These are phyloP conservation scores for Nakazawaea holstii DNA, from an alignment of 805 yeast genomes.

Conservation along the genomic window DNA sequence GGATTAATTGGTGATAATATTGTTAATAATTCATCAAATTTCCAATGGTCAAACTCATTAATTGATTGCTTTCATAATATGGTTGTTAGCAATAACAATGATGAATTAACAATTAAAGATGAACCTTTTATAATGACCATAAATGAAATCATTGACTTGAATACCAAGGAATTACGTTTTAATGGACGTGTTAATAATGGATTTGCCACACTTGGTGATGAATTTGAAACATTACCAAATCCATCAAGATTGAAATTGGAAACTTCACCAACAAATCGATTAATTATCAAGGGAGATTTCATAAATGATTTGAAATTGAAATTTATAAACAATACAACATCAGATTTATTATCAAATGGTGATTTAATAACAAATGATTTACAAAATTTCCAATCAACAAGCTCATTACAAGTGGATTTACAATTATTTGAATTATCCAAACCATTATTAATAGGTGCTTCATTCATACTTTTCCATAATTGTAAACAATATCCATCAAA, in stretches of 20 bases:
- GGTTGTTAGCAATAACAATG: slow-evolving; percentile 30
- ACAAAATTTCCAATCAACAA: slow-evolving; percentile 27
- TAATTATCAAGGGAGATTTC: slow-evolving; percentile 52
- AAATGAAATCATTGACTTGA: slow-evolving; percentile 52
- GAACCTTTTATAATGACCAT: slow-evolving; percentile 54
- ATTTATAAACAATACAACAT: slow-evolving; percentile 28
- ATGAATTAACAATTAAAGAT: slow-evolving; percentile 20
- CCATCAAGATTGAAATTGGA: slow-evolving; percentile 39
- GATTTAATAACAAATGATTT: slow-evolving; percentile 48
- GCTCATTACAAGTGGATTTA: slow-evolving; percentile 49
- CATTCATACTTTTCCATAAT: slow-evolving; percentile 73
- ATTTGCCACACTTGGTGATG: slow-evolving; percentile 63
- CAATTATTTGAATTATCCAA: slow-evolving; percentile 60
- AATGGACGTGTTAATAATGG: slow-evolving; percentile 70
- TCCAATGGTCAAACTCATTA: slow-evolving; percentile 21
- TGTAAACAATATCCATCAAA: slow-evolving; percentile 68
- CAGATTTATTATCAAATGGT: slow-evolving; percentile 48
- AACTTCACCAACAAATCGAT: slow-evolving; percentile 18
- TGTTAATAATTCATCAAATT: slow-evolving; percentile 31
- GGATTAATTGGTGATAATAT: slow-evolving; percentile 69
- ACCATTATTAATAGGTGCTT: slow-evolving; percentile 77
- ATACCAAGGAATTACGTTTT: slow-evolving; percentile 44
- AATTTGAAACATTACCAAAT: slow-evolving; percentile 52
- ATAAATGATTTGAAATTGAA: slow-evolving; percentile 36
- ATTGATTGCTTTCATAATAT: slow-evolving; percentile 43